These are phyloP conservation scores for Gaillardinia entomophila DNA, from an alignment of 805 yeast genomes.

Conservation along the genomic window DNA sequence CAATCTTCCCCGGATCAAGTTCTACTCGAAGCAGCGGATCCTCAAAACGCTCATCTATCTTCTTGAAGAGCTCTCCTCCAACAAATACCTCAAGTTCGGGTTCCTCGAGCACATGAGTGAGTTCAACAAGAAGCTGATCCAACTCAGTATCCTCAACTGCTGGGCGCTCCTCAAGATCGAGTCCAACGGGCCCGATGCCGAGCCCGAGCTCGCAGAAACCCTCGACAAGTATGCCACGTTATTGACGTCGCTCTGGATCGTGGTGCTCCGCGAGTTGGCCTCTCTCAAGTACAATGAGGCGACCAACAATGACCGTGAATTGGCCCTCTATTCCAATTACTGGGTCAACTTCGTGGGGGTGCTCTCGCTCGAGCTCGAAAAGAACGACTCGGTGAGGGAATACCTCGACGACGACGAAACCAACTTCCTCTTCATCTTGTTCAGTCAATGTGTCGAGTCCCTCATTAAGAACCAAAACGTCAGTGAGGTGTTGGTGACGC, in stretches of 20 bases:
- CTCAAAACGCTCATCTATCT: slow-evolving; percentile 60
- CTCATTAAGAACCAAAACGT: slow-evolving; percentile 47
- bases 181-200: slow-evolving; percentile 18
- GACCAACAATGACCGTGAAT: slow-evolving; percentile 35
- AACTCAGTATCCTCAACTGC: slow-evolving; percentile 56
- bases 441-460: slow-evolving; percentile 79
- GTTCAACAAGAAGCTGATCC: slow-evolving; percentile 45
- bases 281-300: slow-evolving; percentile 49
- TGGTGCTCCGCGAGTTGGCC: slow-evolving; percentile 69
- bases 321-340: slow-evolving; percentile 45
- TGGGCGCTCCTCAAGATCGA: slow-evolving; percentile 61
- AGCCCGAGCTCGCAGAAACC: slow-evolving; percentile 43
- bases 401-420: slow-evolving; percentile 53
- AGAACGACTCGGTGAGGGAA: slow-evolving; percentile 38
- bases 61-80: slow-evolving; percentile 51
- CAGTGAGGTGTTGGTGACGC: slow-evolving; percentile 42
- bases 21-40: slow-evolving; percentile 43
- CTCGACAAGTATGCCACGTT: slow-evolving; percentile 51
- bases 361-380: slow-evolving; percentile 57
- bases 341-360: slow-evolving; percentile 82
- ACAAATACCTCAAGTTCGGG: slow-evolving; percentile 45
- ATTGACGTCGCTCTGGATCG: slow-evolving; percentile 75
- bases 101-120: slow-evolving; percentile 46
- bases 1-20: slow-evolving; percentile 37
- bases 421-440: slow-evolving; percentile 70